Evolutionary conservation across 352 stramenopile genomes (phyloP).

Genomic region (Thraustochytrium sp.): DNA sequence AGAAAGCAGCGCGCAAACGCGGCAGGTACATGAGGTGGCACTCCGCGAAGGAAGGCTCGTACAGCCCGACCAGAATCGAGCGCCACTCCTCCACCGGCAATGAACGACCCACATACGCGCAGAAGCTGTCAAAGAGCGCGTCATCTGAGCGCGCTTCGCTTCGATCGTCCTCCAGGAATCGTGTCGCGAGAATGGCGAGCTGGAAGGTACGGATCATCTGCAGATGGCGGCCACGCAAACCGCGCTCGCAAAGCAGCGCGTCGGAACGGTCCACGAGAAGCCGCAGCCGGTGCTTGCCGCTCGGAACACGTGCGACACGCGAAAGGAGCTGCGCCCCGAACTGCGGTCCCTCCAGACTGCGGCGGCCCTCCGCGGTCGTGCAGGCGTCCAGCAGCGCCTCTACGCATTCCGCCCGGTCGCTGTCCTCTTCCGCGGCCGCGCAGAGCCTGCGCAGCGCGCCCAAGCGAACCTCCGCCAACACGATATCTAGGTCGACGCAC

Average conservation of each 20-base stretch:
- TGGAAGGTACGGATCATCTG: neutral
- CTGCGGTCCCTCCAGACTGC: neutral
- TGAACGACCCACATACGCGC: neutral
- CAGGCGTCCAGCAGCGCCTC: neutral
- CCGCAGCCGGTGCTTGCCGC: neutral
- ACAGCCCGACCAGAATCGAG: neutral
- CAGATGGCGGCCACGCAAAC: neutral
- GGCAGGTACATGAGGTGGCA: neutral
- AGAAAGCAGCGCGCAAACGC: neutral
- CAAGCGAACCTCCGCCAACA: neutral
- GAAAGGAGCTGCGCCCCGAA: neutral
- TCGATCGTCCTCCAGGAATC: neutral
- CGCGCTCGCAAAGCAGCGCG: neutral
- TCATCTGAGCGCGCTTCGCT: neutral
- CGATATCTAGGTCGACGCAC: neutral
- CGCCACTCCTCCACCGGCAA: neutral
- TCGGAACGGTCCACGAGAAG: neutral
- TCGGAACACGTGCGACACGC: neutral
- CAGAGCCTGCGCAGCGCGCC: neutral
- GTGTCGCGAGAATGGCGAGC: neutral
- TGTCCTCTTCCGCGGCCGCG: neutral
- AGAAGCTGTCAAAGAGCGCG: neutral
- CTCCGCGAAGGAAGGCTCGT: neutral
- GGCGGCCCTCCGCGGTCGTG: neutral
- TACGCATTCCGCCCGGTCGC: too few species aligned